These are phyloP conservation scores for Suillus luteus DNA, from an alignment of 768 basidiomycete genomes.

Conservation along the genomic window DNA sequence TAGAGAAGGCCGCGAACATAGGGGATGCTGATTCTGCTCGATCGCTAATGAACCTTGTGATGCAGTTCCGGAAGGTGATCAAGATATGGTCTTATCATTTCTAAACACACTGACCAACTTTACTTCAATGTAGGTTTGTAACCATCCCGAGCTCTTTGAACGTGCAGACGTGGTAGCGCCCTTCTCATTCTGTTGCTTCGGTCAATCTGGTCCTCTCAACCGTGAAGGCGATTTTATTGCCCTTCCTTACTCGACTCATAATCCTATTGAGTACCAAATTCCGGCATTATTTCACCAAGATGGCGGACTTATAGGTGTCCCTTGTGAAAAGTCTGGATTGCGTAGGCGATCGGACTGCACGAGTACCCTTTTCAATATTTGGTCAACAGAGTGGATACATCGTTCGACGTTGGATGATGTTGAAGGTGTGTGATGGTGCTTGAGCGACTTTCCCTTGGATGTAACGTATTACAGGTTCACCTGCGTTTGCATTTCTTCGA, in stretches of 20 bases:
- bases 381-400: constrained; percentile 82
- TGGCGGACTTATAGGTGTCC: constrained; percentile 69
- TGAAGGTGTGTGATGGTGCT: constrained; percentile 46
- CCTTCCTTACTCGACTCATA: constrained; percentile 83
- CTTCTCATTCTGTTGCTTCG: constrained; percentile 85
- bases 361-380: constrained; percentile 81
- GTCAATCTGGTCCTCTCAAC: constrained; percentile 75
- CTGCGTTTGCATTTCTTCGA: constrained; percentile 75
- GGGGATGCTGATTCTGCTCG: constrained; percentile 91
- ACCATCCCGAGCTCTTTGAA: constrained; percentile 97
- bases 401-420: constrained; percentile 59
- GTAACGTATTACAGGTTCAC: constrained; percentile 44
- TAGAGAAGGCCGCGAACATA: constrained; percentile 90
- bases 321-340: constrained; percentile 51
- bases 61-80: constrained; percentile 96
- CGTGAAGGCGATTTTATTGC: constrained; percentile 87
- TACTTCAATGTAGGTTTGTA: constrained; percentile 70
- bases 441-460: constrained; percentile 2
- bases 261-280: constrained; percentile 78
- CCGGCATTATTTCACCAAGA: constrained; percentile 79
- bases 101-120: constrained; percentile 3
- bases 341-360: constrained; percentile 57
- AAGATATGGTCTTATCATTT: constrained; percentile 5
- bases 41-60: constrained; percentile 97
- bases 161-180: constrained; percentile 94